Base-by-base conservation (phyloP, 179 eudicot genomes). In the Vitellaria paradoxa region DNA sequence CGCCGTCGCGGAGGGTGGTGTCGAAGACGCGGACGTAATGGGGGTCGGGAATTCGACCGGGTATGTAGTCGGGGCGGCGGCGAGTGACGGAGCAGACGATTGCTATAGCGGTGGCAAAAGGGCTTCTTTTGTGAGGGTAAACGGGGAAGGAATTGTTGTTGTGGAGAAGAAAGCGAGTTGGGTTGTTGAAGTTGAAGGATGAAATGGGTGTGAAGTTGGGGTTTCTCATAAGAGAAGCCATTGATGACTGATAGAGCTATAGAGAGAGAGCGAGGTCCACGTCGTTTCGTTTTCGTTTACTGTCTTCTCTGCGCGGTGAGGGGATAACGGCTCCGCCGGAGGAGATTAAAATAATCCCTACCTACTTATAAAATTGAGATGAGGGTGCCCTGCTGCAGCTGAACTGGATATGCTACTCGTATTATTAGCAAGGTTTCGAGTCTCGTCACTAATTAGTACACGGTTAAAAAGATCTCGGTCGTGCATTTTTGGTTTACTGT, bases 1-100 rank as follows among this genome's bases (percentile, higher is more conserved):
- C 99, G 59, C 97, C 97, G 53, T 91, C 99, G 2, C 97, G 91
- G 65, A 94, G 89, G 15, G 97, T 94, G 65, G 98, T 93, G 84
- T 94, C 98, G 83, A 94, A 93, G 45, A 94, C 76, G 9, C 97
- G 89, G 46, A 93, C 82, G 50, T 94, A 94, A n/a, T 81, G 75
- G 2, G 94, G 92, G 85, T 94, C 94, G 65, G 98, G 56, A 14
- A 94, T 90, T 47, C 66, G 86, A 77, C 80, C 53, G 14, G 98
- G 98, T 70, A 74, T 77, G 89, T 94, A 94, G 0, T 85, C 81
- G 15, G 98, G 96, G 3, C 97, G 87, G 3, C 97, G 87, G 73
- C 65, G 17, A 57, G 75, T 0, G 24, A 80, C 72, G 78, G 87
- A 80, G 72, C 37, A 30, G 37, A 30, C 37, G 37, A 30, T 30